Evolutionary conservation across 495 filamentous ascomycete species (phyloP).

Genomic region (Pyronema omphalodes): DNA sequence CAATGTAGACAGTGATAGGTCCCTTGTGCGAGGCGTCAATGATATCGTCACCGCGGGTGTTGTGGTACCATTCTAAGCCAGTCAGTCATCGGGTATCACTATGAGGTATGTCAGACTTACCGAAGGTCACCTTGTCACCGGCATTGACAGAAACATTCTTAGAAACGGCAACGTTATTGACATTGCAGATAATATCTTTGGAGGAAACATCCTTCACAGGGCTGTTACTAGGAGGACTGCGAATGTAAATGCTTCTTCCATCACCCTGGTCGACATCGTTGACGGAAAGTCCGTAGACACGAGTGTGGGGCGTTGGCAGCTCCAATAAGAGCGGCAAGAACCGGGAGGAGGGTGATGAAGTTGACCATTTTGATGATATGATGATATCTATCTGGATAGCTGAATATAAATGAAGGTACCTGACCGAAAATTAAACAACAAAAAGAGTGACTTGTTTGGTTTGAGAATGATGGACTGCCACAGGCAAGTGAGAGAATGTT

Average conservation of each 20-base stretch:
- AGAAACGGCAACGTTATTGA: constrained; percentile 25
- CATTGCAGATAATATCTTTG: constrained; percentile 31
- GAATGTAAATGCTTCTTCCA: constrained; percentile 15
- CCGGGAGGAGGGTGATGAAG: constrained; percentile 19
- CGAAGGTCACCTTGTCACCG: constrained; percentile 24
- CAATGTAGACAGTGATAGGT: constrained; percentile 35
- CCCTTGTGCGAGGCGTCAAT: constrained; percentile 34
- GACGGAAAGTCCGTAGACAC: constrained; percentile 29
- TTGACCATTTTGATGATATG: constrained; percentile 25
- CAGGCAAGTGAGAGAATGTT: constrained; percentile 8
- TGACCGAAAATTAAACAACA: constrained; percentile 8
- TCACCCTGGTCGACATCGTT: constrained; percentile 32
- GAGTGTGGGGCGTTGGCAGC: constrained; percentile 31
- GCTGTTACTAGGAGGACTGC: constrained; percentile 28
- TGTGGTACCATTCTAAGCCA: constrained; percentile 33
- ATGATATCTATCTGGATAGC: neutral
- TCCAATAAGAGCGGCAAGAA: constrained; percentile 25
- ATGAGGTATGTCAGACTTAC: neutral
- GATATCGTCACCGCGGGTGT: constrained; percentile 31
- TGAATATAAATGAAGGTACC: neutral
- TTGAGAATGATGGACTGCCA: constrained; percentile 9
- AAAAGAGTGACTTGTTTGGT: constrained; percentile 18
- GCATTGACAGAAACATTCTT: constrained; percentile 28
- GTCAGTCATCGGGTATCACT: constrained; percentile 12
- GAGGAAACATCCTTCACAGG: constrained; percentile 33